phyloP scores from a whole-genome alignment of 108 stramenopile genomes.

The Mayamaea pseudoterrestris region DNA sequence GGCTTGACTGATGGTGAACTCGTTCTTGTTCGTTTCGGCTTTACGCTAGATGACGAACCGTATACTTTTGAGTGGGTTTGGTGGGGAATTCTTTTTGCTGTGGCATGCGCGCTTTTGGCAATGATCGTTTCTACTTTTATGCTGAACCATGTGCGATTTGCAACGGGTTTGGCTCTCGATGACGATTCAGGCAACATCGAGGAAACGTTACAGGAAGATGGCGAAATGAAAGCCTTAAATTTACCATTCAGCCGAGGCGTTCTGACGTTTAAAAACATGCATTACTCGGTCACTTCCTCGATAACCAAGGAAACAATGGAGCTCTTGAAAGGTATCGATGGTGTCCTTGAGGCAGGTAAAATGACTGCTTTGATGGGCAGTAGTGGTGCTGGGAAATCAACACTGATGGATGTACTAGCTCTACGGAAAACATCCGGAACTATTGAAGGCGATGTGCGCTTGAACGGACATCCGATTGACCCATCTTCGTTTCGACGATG shows the following conservation, averaged over 20 bases:
- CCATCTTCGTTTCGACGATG: constrained; percentile 41
- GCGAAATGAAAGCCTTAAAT: constrained; percentile 8
- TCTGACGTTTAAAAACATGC: constrained; percentile 47
- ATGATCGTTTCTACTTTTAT: constrained; percentile 1
- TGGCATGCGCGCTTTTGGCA: constrained; percentile 4
- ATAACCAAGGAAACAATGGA: constrained; percentile 46
- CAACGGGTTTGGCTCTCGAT: constrained; percentile 10
- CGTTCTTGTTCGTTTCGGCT: constrained; percentile 29
- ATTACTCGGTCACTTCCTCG: constrained; percentile 41
- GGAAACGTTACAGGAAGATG: constrained; percentile 1
- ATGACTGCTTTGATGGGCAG: constrained; percentile 56
- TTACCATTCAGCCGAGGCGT: constrained; percentile 30
- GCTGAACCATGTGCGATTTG: constrained; percentile 10
- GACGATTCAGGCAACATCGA: constrained; percentile 11
- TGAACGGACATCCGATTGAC: constrained; percentile 77
- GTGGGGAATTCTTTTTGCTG: constrained; percentile 10
- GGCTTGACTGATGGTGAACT: constrained; percentile 35
- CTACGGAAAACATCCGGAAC: constrained; percentile 75
- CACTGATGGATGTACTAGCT: constrained; percentile 35
- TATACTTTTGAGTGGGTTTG: constrained; percentile 33
- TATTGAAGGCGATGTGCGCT: constrained; percentile 57
- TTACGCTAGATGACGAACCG: constrained; percentile 7
- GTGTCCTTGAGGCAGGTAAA: constrained; percentile 46
- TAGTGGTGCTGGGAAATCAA: constrained; percentile 30
- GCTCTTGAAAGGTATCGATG: constrained; percentile 44